Base-by-base conservation (phyloP, 176 grass and related monocot genomes). In the Bothriochloa decipiens region DNA sequence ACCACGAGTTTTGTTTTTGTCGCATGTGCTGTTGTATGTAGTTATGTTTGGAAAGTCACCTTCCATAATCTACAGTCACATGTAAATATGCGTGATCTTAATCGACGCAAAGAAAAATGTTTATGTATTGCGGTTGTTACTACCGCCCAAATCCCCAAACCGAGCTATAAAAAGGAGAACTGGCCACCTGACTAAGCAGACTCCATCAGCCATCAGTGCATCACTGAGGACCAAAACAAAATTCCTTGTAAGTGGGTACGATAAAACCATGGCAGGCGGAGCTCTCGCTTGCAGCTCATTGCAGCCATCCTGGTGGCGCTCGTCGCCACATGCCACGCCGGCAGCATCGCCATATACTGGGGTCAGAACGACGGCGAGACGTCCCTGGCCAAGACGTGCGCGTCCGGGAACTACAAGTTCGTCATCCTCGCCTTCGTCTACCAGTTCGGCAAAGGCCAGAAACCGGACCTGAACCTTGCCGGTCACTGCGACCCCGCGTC, bases 201-300 rank as follows among this genome's bases (percentile, higher is more conserved):
- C 18, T 65, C 11, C n/a, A 27, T 10, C 35, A 36, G 35, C 5
- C 6, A 40, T 40, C 37, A 40, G 37, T 6, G 8, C 40, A 42
- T 45, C 18, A 55, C n/a, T 12, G 25, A 26, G 22, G 53, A 32
- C 25, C 32, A 2, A 64, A 33, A 52, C 22, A n/a, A 10, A 8
- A 41, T 18, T 17, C 65, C 14, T 49, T 16, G 26, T 23, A 40
- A 37, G 39, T 49, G 46, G 18, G 80, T 74, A 78, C 43, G 36
- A 46, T 67, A 5, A 26, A 73, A 11, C 77, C 25, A 88, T 91
- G 90, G 50, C 37, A 47, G 49, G 37, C 65, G 66, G 49, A 75
- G n/a, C 37, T 5, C 72, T 77, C 8, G 13, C 22, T 45, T 88
- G 1, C 65, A 37, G 53, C 89, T 91, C 72, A 20, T 6, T 1